Percentiles rank a stretch among this genome's conserved stretches.
phyloP scores from a whole-genome alignment of 306 rosid genomes.

The Dalbergia cultrata region DNA sequence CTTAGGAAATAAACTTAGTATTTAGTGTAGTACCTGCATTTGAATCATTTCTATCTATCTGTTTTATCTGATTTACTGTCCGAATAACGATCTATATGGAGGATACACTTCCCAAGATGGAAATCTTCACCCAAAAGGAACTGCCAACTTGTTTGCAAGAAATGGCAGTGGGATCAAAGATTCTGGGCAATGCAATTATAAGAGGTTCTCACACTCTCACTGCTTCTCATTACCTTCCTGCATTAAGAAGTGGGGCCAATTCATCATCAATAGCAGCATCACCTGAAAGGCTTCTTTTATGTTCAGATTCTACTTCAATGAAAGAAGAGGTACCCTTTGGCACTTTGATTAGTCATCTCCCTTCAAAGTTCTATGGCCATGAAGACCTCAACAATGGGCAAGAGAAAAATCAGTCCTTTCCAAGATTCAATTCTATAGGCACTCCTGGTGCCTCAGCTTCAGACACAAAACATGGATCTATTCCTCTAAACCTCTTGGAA shows the following conservation, averaged over 20 bases:
- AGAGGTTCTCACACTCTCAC: conserved; percentile 53
- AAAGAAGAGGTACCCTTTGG: conserved; percentile 55
- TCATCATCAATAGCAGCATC: conserved; percentile 49
- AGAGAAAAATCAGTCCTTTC: conserved; percentile 37
- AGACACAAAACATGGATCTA: conserved; percentile 42
- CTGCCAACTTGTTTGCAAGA: conserved; percentile 64
- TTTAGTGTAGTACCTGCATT: conserved; percentile 34
- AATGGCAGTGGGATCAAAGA: conserved; percentile 62
- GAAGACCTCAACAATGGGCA: conserved; percentile 42
- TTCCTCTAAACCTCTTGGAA: conserved; percentile 75
- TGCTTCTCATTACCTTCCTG: conserved; percentile 45
- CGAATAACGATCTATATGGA: conserved; percentile 53
- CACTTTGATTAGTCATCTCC: conserved; percentile 43
- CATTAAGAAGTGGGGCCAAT: conserved; percentile 44
- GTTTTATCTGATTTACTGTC: conserved; percentile 41
- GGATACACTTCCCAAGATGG: conserved; percentile 67
- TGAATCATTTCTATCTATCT: conserved; percentile 56
- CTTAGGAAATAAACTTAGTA: conserved; percentile 48
- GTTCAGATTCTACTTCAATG: conserved; percentile 51
- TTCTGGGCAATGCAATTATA: conserved; percentile 57
- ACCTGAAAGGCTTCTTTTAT: conserved; percentile 41
- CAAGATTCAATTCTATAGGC: conserved; percentile 37
- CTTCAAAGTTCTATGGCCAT: conserved; percentile 42
- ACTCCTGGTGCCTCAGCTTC: conserved; percentile 38
- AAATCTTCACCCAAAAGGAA: conserved; percentile 61